These are phyloP conservation scores for Yamadazyma friedrichii DNA, from an alignment of 1,139 yeast species.

Conservation along the genomic window DNA sequence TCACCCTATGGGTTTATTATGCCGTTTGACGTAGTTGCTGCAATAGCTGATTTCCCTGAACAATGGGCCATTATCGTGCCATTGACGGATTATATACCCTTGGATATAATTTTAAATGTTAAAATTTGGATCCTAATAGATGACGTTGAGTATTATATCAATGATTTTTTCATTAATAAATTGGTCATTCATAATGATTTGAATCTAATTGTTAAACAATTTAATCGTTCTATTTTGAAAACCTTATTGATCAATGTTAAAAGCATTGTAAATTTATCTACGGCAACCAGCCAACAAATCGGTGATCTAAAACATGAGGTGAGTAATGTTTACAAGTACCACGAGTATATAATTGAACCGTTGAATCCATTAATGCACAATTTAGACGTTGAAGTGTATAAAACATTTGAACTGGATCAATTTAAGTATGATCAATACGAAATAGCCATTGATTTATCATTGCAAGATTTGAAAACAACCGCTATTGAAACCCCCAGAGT, in stretches of 20 bases:
- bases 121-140: constrained; percentile 2
- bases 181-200: not conserved
- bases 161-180: not conserved
- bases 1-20: not conserved
- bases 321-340: constrained; percentile 4
- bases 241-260: no score
- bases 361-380: constrained; percentile 66
- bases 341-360: constrained; percentile 39
- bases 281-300: not conserved
- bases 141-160: not conserved
- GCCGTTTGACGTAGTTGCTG: not conserved
- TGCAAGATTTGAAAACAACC: constrained; percentile 25
- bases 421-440: constrained; percentile 68
- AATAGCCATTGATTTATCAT: constrained; percentile 61
- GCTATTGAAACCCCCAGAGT: constrained; percentile 21
- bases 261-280: no score
- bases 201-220: constrained; percentile 1
- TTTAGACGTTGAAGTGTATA: constrained; percentile 59
- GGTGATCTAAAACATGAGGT: not conserved
- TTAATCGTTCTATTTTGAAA: no score
- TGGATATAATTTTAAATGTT: not conserved
- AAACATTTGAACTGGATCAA: constrained; percentile 66
- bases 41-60: not conserved
- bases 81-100: not conserved
- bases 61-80: constrained; percentile 4